Percentiles rank a stretch among this genome's conserved stretches.
Evolutionary conservation across 2,329 filamentous ascomycete genomes (phyloP).

Genomic region (Alternaria postmessia): DNA sequence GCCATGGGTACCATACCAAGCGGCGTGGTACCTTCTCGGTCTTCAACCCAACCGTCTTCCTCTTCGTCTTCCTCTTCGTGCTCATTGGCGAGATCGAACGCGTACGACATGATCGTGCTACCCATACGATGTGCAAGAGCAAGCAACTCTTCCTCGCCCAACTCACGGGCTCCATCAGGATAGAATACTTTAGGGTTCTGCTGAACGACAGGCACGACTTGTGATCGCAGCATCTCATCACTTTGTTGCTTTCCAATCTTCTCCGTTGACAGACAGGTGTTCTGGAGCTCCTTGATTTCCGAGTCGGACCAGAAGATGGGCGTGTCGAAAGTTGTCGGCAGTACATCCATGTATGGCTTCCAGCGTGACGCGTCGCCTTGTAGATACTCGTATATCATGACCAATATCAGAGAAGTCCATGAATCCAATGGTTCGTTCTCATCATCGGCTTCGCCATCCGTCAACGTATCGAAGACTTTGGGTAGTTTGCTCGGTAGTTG

Average conservation of each 20-base stretch:
- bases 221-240: conserved; percentile 26
- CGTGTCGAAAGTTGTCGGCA: conserved; percentile 32
- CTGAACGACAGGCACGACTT: conserved; percentile 25
- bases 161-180: neutral
- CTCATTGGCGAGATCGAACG: conserved; percentile 32
- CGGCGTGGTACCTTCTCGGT: conserved; percentile 31
- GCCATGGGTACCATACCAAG: conserved; percentile 40
- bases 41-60: conserved; percentile 36
- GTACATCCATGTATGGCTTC: conserved; percentile 34
- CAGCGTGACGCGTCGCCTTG: conserved; percentile 30
- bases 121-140: conserved; percentile 32
- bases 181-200: conserved; percentile 23
- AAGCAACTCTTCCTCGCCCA: conserved; percentile 25
- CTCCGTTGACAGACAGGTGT: conserved; percentile 27
- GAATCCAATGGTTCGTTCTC: conserved; percentile 26
- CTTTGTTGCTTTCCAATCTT: conserved; percentile 34
- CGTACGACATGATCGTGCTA: conserved; percentile 36
- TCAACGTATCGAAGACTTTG: conserved; percentile 21
- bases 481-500: conserved; percentile 25
- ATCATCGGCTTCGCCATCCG: conserved; percentile 22
- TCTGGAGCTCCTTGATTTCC: conserved; percentile 31
- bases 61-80: conserved; percentile 28
- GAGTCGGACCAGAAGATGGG: conserved; percentile 32
- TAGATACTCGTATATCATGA: conserved; percentile 33
- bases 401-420: conserved; percentile 31